Conservation (phyloP, 495 filamentous ascomycete species). For the Darksidea phi region DNA sequence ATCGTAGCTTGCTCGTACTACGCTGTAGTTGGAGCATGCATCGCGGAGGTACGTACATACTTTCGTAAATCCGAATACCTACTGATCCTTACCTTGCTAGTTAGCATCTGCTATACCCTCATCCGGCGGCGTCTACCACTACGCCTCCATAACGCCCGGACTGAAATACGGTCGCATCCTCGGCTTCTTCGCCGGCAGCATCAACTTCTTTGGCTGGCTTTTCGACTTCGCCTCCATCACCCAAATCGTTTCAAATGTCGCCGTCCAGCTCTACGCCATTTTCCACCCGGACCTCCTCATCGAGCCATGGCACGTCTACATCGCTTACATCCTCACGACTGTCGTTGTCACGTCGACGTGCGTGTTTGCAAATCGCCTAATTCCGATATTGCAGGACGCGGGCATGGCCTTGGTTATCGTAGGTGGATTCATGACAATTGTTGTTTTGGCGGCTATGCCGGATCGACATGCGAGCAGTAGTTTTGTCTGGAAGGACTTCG, state of each 20-base stretch:
- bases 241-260: slow-evolving; percentile 60
- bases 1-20: slow-evolving; percentile 34
- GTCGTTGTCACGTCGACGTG: slow-evolving; percentile 64
- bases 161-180: slow-evolving; percentile 63
- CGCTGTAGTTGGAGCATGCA: slow-evolving; percentile 28
- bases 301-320: slow-evolving; percentile 71
- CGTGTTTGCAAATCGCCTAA: slow-evolving; percentile 64
- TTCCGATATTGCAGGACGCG: slow-evolving; percentile 65
- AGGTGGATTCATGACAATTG: slow-evolving; percentile 64
- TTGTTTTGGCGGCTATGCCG: slow-evolving; percentile 75
- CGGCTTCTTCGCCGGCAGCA: slow-evolving; percentile 70
- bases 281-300: slow-evolving; percentile 64
- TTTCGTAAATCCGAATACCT: not conserved
- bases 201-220: slow-evolving; percentile 75
- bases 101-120: slow-evolving; percentile 79
- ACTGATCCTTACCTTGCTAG: slow-evolving; percentile 37
- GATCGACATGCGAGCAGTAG: slow-evolving; percentile 40
- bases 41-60: slow-evolving; percentile 31
- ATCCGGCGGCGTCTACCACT: slow-evolving; percentile 78
- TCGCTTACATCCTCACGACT: slow-evolving; percentile 65
- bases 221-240: slow-evolving; percentile 65
- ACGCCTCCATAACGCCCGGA: slow-evolving; percentile 74
- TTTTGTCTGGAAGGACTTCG: slow-evolving; percentile 42
- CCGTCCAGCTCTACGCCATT: slow-evolving; percentile 65
- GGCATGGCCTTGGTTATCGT: slow-evolving; percentile 62